Conservation (phyloP, 192 early-diverging fungal species). For the Podila epigama region DNA sequence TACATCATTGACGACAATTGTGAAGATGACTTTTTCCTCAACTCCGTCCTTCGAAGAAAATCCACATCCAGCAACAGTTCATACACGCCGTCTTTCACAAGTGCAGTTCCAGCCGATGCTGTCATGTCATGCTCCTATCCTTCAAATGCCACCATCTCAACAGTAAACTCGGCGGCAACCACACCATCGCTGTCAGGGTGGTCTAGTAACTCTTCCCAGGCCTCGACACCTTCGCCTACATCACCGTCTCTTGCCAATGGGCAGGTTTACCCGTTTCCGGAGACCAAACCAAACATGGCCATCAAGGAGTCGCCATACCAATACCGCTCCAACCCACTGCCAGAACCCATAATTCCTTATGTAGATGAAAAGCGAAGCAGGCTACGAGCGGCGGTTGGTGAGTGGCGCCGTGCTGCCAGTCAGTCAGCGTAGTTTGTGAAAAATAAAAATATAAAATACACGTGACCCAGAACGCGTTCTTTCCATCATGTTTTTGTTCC, state of each 20-base stretch:
- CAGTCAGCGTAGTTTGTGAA: background rate
- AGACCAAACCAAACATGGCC: background rate
- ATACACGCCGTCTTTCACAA: background rate
- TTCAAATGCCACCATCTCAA: conserved; percentile 13
- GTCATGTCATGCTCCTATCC: conserved; percentile 16
- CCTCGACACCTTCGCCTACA: conserved; percentile 31
- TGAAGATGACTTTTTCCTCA: conserved; percentile 42
- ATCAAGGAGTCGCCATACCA: background rate
- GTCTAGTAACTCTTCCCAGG: conserved; percentile 15
- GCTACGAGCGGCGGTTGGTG: conserved; percentile 25
- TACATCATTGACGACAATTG: conserved; percentile 43
- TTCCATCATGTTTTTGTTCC: background rate
- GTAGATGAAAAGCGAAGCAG: conserved; percentile 24
- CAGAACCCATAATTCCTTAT: conserved; percentile 9
- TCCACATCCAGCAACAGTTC: background rate
- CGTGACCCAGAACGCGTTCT: background rate
- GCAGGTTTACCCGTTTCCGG: conserved; percentile 18
- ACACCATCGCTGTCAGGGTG: conserved; percentile 18
- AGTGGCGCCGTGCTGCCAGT: conserved; percentile 36
- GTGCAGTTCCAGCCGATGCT: background rate
- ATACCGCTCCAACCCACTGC: conserved; percentile 31
- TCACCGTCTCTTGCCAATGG: conserved; percentile 12
- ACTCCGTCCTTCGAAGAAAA: conserved; percentile 37
- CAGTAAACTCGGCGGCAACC: conserved; percentile 5
- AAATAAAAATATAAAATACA: background rate